These are phyloP conservation scores for Globisporangium apiculatum DNA, from an alignment of 352 stramenopile genomes.

Conservation along the genomic window DNA sequence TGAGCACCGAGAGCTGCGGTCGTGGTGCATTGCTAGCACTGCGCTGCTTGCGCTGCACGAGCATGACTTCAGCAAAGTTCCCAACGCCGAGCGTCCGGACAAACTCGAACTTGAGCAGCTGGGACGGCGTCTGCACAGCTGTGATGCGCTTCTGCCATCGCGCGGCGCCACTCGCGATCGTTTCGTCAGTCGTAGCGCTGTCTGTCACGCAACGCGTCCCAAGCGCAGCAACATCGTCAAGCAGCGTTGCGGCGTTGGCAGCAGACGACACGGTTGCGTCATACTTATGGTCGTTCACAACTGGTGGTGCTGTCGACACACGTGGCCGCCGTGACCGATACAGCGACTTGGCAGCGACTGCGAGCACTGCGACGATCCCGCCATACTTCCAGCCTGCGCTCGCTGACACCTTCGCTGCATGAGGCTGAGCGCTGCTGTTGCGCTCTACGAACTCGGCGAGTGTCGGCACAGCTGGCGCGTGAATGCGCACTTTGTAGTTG, in stretches of 20 bases:
- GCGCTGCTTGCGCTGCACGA: conserved; percentile 22
- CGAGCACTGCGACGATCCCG: conserved; percentile 32
- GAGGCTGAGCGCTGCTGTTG: neutral
- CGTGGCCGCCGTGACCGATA: neutral
- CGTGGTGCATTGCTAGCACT: conserved; percentile 1
- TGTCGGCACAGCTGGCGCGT: conserved; percentile 22
- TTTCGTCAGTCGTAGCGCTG: conserved; percentile 12
- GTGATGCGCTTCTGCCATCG: conserved; percentile 53
- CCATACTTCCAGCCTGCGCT: conserved; percentile 28
- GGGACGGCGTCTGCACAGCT: conserved; percentile 37
- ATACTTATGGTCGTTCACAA: neutral
- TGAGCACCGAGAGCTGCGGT: conserved; percentile 45
- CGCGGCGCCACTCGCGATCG: conserved; percentile 23
- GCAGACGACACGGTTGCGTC: neutral
- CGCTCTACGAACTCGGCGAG: conserved; percentile 22
- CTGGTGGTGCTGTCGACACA: neutral
- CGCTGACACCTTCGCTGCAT: no score
- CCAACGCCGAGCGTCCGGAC: conserved; percentile 55
- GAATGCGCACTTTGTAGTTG: conserved; percentile 43
- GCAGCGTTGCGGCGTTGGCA: neutral
- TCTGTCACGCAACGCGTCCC: neutral
- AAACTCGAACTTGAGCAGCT: conserved; percentile 58
- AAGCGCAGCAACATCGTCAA: conserved; percentile 5
- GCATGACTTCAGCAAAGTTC: conserved; percentile 75
- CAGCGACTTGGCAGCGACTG: conserved; percentile 29